Evolutionary conservation across 345 rosid genomes (phyloP).

Genomic region (Hibiscus trionum): DNA sequence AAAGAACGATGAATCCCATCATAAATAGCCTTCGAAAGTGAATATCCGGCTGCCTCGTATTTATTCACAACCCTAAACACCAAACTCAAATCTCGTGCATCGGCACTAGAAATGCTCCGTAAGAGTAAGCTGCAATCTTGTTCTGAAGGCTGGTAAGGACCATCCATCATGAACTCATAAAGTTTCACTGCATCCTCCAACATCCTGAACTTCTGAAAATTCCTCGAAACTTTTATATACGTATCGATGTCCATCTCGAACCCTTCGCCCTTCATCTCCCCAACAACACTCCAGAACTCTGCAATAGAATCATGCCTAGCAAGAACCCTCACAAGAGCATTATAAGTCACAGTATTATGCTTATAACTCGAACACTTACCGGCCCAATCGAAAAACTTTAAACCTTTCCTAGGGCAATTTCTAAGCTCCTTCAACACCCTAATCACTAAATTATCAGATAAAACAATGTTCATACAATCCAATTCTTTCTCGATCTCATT

Average conservation of each 20-base stretch:
- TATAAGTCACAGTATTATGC: conserved; percentile 48
- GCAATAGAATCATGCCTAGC: conserved; percentile 46
- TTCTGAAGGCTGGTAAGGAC: conserved; percentile 65
- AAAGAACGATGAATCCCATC: conserved; percentile 77
- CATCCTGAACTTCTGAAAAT: conserved; percentile 66
- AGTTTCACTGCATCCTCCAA: conserved; percentile 67
- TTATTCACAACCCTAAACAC: conserved; percentile 55
- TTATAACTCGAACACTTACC: conserved; percentile 27
- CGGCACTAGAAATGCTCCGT: conserved; percentile 41
- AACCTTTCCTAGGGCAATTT: conserved; percentile 43
- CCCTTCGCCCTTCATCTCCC: conserved; percentile 60
- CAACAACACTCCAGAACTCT: conserved; percentile 64
- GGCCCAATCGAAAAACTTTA: conserved; percentile 48
- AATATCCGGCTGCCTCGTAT: conserved; percentile 43
- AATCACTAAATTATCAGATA: conserved; percentile 60
- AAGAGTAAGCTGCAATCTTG: conserved; percentile 61
- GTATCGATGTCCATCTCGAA: conserved; percentile 60
- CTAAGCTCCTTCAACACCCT: conserved; percentile 62
- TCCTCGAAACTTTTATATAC: conserved; percentile 65
- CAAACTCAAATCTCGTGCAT: conserved; percentile 47
- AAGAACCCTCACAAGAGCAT: conserved; percentile 54
- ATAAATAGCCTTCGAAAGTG: conserved; percentile 62
- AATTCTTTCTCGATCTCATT: conserved; percentile 47
- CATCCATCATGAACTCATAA: conserved; percentile 83
- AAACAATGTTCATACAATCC: conserved; percentile 34